Percentiles rank a stretch among this genome's conserved stretches.
Evolutionary conservation across 495 filamentous ascomycete species (phyloP).

Genomic region (Penicillium canariense): DNA sequence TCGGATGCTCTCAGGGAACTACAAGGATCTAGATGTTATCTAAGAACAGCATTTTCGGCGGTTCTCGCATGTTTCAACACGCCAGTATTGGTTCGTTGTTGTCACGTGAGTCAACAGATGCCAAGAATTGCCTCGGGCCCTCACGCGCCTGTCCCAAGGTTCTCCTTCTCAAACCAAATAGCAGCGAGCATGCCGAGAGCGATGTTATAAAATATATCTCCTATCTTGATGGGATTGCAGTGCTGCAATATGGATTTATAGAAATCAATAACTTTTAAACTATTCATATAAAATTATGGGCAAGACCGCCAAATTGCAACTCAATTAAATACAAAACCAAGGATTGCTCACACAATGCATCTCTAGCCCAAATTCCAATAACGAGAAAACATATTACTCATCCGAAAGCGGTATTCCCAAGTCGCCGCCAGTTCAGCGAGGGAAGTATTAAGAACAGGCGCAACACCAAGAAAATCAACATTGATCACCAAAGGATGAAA

Average conservation of each 20-base stretch:
- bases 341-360: slow-evolving; percentile 13
- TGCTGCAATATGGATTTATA: background rate
- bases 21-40: no score
- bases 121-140: no score
- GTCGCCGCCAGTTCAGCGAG: background rate
- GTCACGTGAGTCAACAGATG: no score
- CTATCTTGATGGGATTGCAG: no score
- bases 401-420: background rate
- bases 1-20: no score
- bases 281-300: background rate
- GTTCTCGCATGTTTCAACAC: no score
- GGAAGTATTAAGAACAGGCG: slow-evolving; percentile 13
- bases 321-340: background rate
- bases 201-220: no score
- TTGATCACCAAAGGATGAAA: slow-evolving; percentile 4
- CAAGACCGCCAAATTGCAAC: background rate
- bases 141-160: no score
- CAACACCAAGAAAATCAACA: background rate
- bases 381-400: slow-evolving; percentile 4
- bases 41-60: no score
- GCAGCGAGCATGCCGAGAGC: no score
- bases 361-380: slow-evolving; percentile 12
- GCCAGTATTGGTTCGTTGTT: no score
- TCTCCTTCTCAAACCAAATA: no score
- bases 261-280: background rate